These are phyloP conservation scores for Seminavis robusta DNA, from an alignment of 108 stramenopile species.

Conservation along the genomic window DNA sequence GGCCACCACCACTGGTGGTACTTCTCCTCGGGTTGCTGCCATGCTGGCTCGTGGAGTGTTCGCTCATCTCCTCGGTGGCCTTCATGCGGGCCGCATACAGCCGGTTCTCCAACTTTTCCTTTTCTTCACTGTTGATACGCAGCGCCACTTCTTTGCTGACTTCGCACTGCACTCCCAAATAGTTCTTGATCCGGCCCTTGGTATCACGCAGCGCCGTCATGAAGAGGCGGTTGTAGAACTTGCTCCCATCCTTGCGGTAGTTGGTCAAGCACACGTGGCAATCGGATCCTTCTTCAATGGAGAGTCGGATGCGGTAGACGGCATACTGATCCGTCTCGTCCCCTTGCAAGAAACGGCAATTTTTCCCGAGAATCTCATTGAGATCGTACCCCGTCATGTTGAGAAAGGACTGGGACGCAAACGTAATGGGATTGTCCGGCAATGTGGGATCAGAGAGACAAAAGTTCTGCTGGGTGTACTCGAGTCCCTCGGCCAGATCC, in stretches of 20 bases:
- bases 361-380: slow-evolving; percentile 51
- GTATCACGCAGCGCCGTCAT: slow-evolving; percentile 48
- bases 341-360: slow-evolving; percentile 74
- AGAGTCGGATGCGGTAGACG: slow-evolving; percentile 44
- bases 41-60: no score
- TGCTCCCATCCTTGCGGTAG: slow-evolving; percentile 56
- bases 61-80: no score
- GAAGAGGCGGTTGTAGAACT: slow-evolving; percentile 74
- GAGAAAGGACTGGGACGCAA: slow-evolving; percentile 48
- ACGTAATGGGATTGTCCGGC: slow-evolving; percentile 47
- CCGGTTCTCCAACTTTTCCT: no score
- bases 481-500: neutral
- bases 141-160: no score
- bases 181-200: slow-evolving; percentile 37
- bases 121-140: no score
- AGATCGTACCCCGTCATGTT: slow-evolving; percentile 62
- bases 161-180: slow-evolving; percentile 8
- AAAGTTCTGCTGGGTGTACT: slow-evolving; percentile 7
- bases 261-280: slow-evolving; percentile 44
- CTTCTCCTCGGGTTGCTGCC: no score
- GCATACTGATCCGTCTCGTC: slow-evolving; percentile 27
- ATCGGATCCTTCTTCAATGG: slow-evolving; percentile 42
- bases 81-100: no score
- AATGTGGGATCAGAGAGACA: slow-evolving; percentile 29
- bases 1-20: no score